Conservation (phyloP, 2,329 filamentous ascomycete species). For the Stemphylium beticola region DNA sequence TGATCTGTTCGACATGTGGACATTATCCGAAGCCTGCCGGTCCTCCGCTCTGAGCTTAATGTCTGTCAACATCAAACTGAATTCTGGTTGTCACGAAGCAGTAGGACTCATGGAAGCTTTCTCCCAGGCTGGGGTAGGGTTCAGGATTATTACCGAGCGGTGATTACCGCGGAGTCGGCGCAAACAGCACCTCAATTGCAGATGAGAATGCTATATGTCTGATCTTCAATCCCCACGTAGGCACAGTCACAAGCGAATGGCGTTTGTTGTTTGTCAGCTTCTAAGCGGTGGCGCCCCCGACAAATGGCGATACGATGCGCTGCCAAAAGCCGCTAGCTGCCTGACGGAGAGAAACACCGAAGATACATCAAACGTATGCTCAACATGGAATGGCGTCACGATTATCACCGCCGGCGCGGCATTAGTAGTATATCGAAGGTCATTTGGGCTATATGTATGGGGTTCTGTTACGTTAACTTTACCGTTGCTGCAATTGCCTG, state of each 20-base stretch:
- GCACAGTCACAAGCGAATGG: too few species aligned
- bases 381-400: too few species aligned
- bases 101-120: background rate
- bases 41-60: background rate
- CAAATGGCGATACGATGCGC: background rate
- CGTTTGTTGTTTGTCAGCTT: background rate
- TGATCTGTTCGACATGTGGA: background rate
- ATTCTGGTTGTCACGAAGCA: too few species aligned
- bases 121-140: constrained; percentile 2
- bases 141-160: background rate
- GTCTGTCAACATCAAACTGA: background rate
- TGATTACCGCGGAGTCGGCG: too few species aligned
- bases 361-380: too few species aligned
- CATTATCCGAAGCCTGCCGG: constrained; percentile 12
- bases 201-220: background rate
- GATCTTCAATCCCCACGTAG: too few species aligned
- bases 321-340: background rate
- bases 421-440: too few species aligned
- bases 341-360: background rate
- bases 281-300: background rate
- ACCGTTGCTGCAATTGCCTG: too few species aligned
- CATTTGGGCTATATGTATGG: too few species aligned
- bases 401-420: too few species aligned
- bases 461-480: too few species aligned
- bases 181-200: too few species aligned